Evolutionary conservation across 2,329 filamentous ascomycete genomes (phyloP).

Genomic region (Rhytidhysteron rufulum): DNA sequence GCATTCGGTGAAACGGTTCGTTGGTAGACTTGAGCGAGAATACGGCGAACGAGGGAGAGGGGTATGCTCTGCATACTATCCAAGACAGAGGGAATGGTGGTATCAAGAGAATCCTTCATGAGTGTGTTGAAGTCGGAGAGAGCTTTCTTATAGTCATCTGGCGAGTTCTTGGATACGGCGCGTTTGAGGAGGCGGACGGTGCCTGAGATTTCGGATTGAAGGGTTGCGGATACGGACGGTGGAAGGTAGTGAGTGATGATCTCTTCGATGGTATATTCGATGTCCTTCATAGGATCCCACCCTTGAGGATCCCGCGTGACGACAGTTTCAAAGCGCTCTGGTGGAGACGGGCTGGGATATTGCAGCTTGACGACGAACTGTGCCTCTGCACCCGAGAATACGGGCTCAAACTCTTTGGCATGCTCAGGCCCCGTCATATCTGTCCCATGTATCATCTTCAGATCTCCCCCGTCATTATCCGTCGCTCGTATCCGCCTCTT

Average conservation of each 20-base stretch:
- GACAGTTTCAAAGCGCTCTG: conserved; percentile 52
- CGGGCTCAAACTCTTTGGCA: conserved; percentile 48
- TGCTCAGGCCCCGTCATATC: conserved; percentile 38
- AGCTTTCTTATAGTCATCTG: conserved; percentile 67
- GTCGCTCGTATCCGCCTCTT: conserved; percentile 25
- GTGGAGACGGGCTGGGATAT: conserved; percentile 72
- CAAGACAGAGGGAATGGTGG: conserved; percentile 69
- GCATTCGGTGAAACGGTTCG: conserved; percentile 89
- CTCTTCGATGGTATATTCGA: conserved; percentile 61
- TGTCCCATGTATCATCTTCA: conserved; percentile 37
- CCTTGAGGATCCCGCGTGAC: conserved; percentile 33
- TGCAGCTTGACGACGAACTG: conserved; percentile 63
- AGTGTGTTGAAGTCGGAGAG: conserved; percentile 74
- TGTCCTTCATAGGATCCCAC: conserved; percentile 73
- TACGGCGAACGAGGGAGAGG: conserved; percentile 65
- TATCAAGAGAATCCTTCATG: conserved; percentile 64
- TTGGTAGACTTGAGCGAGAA: conserved; percentile 83
- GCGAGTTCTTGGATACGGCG: conserved; percentile 63
- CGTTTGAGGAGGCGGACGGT: conserved; percentile 74
- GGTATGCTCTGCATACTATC: conserved; percentile 66
- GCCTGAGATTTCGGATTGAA: conserved; percentile 69
- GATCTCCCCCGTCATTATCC: conserved; percentile 13
- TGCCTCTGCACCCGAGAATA: conserved; percentile 44
- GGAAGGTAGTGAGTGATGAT: conserved; percentile 72
- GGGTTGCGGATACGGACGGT: conserved; percentile 60